phyloP scores from a whole-genome alignment of 108 stramenopile species.

The Nitzschia sp. region DNA sequence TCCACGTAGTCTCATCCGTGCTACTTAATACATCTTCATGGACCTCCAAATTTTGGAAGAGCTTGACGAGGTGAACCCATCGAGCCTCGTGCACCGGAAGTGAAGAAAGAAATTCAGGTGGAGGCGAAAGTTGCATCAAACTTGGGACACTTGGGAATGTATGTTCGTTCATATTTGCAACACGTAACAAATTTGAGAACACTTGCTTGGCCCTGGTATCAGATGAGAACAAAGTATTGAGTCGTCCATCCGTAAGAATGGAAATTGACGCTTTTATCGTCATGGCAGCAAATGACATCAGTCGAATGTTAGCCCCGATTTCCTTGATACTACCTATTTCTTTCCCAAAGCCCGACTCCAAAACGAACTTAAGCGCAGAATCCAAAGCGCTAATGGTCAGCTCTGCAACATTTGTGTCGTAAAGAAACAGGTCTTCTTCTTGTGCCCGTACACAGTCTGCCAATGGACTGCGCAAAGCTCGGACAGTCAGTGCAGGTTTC shows the following conservation, averaged over 20 bases:
- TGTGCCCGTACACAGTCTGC: slow-evolving; percentile 58
- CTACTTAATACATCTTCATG: not conserved
- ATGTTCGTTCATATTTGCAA: too few relatives aligned
- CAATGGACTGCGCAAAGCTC: slow-evolving; percentile 66
- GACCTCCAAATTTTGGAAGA: slow-evolving; percentile 9
- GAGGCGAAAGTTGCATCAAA: too few relatives aligned
- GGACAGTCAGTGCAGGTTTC: slow-evolving; percentile 34
- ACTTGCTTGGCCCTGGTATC: too few relatives aligned
- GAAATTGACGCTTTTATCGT: slow-evolving; percentile 35
- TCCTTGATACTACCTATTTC: not conserved
- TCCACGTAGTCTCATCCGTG: slow-evolving; percentile 8
- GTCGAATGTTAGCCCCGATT: not conserved
- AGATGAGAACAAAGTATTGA: not conserved
- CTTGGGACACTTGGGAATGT: too few relatives aligned
- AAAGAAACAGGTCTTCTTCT: slow-evolving; percentile 58
- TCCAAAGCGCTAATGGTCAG: too few relatives aligned
- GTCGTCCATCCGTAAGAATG: slow-evolving; percentile 35
- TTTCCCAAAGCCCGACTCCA: too few relatives aligned
- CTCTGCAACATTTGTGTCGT: slow-evolving; percentile 19
- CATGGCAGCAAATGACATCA: slow-evolving; percentile 27
- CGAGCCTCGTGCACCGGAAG: slow-evolving; percentile 33
- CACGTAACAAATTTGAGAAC: too few relatives aligned
- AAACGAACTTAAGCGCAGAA: too few relatives aligned
- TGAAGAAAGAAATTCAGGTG: slow-evolving; percentile 15
- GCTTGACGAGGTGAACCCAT: slow-evolving; percentile 19